Evolutionary conservation across 805 yeast species (phyloP).

Genomic region (Brettanomyces bruxellensis): DNA sequence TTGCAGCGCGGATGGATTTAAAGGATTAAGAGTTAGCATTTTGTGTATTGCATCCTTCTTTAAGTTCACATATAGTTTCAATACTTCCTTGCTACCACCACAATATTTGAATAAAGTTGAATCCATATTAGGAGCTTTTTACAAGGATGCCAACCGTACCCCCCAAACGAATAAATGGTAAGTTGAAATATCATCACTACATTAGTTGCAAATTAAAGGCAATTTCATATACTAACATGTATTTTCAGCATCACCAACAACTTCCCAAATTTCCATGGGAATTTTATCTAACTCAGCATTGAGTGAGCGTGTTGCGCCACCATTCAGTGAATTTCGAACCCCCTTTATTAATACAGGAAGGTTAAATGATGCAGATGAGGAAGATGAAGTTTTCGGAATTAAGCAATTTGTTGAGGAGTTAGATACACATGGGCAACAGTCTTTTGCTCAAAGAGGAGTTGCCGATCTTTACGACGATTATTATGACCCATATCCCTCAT

Average conservation of each 20-base stretch:
- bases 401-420: conserved; percentile 21
- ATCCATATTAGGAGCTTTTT: too few species aligned
- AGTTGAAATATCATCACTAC: too few species aligned
- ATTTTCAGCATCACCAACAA: conserved; percentile 9
- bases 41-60: too few species aligned
- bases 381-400: conserved; percentile 26
- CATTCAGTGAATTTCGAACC: conserved; percentile 35
- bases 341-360: conserved; percentile 33
- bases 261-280: background rate
- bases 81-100: too few species aligned
- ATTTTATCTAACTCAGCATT: conserved; percentile 12
- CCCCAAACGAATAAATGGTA: too few species aligned
- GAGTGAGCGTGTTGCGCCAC: conserved; percentile 22
- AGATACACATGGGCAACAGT: conserved; percentile 22
- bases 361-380: conserved; percentile 32
- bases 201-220: too few species aligned
- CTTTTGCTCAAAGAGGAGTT: conserved; percentile 23
- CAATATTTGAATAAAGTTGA: too few species aligned
- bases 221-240: too few species aligned
- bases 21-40: too few species aligned
- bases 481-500: conserved; percentile 47
- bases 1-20: too few species aligned
- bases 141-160: too few species aligned
- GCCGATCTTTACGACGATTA: conserved; percentile 34
- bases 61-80: too few species aligned